phyloP scores from a whole-genome alignment of 176 grass and related monocot genomes.

The Echinochloa phyllopogon region DNA sequence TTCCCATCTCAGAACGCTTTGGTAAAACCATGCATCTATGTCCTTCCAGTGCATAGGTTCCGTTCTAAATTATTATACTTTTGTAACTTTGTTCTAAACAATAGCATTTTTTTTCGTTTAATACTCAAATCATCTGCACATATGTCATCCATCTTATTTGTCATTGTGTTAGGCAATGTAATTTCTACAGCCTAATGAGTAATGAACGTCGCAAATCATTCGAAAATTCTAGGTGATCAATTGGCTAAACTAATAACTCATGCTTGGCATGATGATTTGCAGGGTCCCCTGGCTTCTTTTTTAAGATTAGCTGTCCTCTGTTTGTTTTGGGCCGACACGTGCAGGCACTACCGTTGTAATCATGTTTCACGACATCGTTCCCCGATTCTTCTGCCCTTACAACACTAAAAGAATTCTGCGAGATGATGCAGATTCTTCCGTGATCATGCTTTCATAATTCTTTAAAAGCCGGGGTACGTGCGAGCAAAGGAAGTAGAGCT shows the following conservation, averaged over 20 bases:
- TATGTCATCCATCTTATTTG: not conserved
- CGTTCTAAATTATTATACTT: too few species aligned
- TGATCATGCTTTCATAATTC: constrained; percentile 15
- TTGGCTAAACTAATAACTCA: not conserved
- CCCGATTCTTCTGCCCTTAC: not conserved
- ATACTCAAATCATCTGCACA: too few species aligned
- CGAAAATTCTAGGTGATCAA: too few species aligned
- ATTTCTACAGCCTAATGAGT: not conserved
- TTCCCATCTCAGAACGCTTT: too few species aligned
- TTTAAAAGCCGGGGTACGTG: constrained; percentile 30
- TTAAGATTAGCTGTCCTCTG: not conserved
- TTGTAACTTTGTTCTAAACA: too few species aligned
- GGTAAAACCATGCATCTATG: too few species aligned
- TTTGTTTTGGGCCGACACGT: constrained; percentile 29
- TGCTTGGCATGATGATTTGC: not conserved
- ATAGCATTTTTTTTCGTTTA: too few species aligned
- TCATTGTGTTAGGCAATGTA: not conserved
- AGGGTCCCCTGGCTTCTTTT: constrained; percentile 11
- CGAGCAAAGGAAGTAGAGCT: constrained; percentile 36
- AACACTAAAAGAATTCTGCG: not conserved
- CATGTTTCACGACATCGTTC: constrained; percentile 25
- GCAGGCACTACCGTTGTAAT: constrained; percentile 44
- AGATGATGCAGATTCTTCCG: constrained; percentile 30
- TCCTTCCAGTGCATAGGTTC: too few species aligned
- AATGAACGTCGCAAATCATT: not conserved